Evolutionary conservation across 352 stramenopile species (phyloP).

Genomic region (Pythium pectinolyticum): DNA sequence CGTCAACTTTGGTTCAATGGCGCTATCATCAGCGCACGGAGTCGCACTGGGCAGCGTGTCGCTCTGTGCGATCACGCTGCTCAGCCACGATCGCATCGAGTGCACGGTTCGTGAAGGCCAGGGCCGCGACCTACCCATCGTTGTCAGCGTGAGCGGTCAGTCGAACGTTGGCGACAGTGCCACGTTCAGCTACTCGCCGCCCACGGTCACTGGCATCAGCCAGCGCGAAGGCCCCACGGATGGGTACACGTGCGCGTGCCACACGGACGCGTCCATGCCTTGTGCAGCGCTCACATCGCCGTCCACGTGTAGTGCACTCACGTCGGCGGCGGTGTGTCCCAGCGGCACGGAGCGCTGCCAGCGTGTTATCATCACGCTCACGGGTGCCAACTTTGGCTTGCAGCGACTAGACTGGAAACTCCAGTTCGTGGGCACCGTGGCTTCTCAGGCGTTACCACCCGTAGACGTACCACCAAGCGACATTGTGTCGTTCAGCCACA

Average conservation of each 20-base stretch:
- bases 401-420: constrained; percentile 44
- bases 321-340: constrained; percentile 33
- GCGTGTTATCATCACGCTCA: constrained; percentile 43
- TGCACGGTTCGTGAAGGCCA: constrained; percentile 47
- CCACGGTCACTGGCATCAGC: constrained; percentile 44
- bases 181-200: constrained; percentile 47
- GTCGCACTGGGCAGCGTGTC: constrained; percentile 31
- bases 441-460: constrained; percentile 23
- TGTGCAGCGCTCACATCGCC: constrained; percentile 45
- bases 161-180: constrained; percentile 21
- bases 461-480: constrained; percentile 38
- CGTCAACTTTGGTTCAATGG: constrained; percentile 48
- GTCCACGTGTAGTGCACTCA: constrained; percentile 39
- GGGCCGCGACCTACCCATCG: constrained; percentile 33
- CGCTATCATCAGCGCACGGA: constrained; percentile 37
- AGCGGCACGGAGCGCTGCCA: constrained; percentile 45
- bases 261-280: constrained; percentile 32
- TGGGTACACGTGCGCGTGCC: constrained; percentile 52
- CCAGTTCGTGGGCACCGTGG: constrained; percentile 29
- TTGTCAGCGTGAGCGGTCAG: constrained; percentile 47
- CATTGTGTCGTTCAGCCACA: constrained; percentile 62
- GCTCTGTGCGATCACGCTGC: constrained; percentile 32
- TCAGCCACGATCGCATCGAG: constrained; percentile 38
- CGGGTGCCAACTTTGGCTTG: constrained; percentile 55
- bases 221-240: constrained; percentile 42